Evolutionary conservation across 2,329 filamentous ascomycete species (phyloP).

Genomic region (Paecilomyces sp.): DNA sequence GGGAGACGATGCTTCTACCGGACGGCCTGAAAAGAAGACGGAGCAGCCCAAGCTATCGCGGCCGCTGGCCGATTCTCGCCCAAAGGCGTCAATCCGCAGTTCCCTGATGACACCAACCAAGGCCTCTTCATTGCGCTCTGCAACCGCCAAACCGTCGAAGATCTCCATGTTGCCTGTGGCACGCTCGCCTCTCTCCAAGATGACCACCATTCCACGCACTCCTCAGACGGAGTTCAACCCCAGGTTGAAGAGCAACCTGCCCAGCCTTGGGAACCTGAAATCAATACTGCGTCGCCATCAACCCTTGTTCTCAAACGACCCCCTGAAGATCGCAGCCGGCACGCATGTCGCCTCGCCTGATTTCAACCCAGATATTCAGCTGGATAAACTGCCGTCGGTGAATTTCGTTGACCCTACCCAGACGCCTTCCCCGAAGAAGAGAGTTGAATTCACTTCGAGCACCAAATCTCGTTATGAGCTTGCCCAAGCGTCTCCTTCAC

Average conservation of each 20-base stretch:
- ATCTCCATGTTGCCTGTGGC: conserved; percentile 48
- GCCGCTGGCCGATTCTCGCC: conserved; percentile 15
- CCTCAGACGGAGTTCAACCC: conserved; percentile 41
- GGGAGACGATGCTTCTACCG: conserved; percentile 62
- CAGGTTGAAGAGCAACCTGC: conserved; percentile 36
- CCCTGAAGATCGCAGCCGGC: conserved; percentile 52
- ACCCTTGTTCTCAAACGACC: conserved; percentile 54
- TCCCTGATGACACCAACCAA: conserved; percentile 73
- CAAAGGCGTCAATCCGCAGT: conserved; percentile 42
- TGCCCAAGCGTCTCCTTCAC: conserved; percentile 32
- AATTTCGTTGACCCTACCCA: conserved; percentile 35
- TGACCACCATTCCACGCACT: conserved; percentile 37
- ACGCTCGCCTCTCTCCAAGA: conserved; percentile 48
- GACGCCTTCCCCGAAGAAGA: conserved; percentile 69
- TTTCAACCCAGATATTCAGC: conserved; percentile 44
- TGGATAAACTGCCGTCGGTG: conserved; percentile 25
- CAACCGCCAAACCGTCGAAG: conserved; percentile 49
- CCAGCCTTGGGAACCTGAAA: conserved; percentile 49
- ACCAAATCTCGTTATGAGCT: conserved; percentile 45
- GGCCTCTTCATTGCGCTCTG: conserved; percentile 58
- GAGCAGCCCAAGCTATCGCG: conserved; percentile 1
- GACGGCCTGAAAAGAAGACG: conserved; percentile 34
- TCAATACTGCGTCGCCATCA: conserved; percentile 57
- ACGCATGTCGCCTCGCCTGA: conserved; percentile 43
- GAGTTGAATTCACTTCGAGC: conserved; percentile 71